These are phyloP conservation scores for Sarocladium oryzae DNA, from an alignment of 2,329 filamentous ascomycete species.

Conservation along the genomic window DNA sequence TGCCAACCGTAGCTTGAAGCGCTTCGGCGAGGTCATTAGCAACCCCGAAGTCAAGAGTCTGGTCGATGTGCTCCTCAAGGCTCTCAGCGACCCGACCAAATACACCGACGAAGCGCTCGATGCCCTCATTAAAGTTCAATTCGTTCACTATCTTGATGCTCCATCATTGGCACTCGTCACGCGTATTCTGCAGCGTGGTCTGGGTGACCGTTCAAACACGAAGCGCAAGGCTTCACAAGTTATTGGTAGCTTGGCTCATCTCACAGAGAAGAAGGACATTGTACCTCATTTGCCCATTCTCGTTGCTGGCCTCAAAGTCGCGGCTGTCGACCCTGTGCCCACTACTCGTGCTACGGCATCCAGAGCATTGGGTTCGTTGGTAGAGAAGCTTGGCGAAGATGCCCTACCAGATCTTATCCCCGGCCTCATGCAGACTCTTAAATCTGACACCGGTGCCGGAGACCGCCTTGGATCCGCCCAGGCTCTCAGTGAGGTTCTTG, in stretches of 20 bases:
- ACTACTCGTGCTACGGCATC: conserved; percentile 94
- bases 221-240: conserved; percentile 97
- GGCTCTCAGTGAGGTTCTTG: conserved; percentile 91
- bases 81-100: conserved; percentile 93
- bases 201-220: conserved; percentile 85
- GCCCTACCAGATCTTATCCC: conserved; percentile 95
- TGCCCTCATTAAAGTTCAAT: conserved; percentile 93
- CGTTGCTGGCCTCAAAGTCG: conserved; percentile 80
- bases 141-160: conserved; percentile 96
- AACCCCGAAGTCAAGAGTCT: conserved; percentile 95
- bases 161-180: conserved; percentile 92
- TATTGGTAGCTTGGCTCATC: conserved; percentile 92
- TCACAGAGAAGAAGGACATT: conserved; percentile 93
- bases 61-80: conserved; percentile 87
- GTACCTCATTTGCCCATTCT: conserved; percentile 85
- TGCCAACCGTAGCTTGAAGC: conserved; percentile 92
- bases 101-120: conserved; percentile 94
- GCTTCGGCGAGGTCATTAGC: conserved; percentile 96
- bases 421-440: conserved; percentile 94
- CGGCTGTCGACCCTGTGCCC: conserved; percentile 91
- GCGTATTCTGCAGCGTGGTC: conserved; percentile 86
- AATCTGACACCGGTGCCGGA: conserved; percentile 92
- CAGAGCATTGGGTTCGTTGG: conserved; percentile 89
- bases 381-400: conserved; percentile 97
- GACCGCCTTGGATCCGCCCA: conserved; percentile 95